Evolutionary conservation across 768 basidiomycete genomes (phyloP).

Genomic region (Clathrus columnatus): DNA sequence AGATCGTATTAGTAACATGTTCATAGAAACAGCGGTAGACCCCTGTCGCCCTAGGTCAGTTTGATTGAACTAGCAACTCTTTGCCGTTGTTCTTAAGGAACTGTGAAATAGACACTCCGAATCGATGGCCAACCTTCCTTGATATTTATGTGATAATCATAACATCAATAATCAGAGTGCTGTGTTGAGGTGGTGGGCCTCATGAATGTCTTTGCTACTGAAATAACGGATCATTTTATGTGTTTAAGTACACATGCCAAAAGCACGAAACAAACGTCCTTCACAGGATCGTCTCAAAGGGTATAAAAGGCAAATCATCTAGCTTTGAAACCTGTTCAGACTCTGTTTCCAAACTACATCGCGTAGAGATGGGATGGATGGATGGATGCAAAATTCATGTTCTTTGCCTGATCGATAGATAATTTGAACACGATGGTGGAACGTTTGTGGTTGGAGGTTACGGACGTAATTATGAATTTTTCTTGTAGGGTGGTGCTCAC

Average conservation of each 20-base stretch:
- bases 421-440: too few species aligned
- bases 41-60: not conserved
- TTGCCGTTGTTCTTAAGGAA: not conserved
- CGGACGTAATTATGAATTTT: too few species aligned
- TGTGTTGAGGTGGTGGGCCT: not conserved
- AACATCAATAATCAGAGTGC: not conserved
- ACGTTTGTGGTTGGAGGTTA: too few species aligned
- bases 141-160: not conserved
- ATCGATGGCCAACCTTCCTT: not conserved
- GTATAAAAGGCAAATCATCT: not conserved
- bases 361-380: not conserved
- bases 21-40: constrained; percentile 1
- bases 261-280: not conserved
- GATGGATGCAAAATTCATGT: constrained; percentile 3
- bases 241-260: not conserved
- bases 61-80: not conserved
- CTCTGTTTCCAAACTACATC: not conserved
- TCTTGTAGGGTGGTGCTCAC: too few species aligned
- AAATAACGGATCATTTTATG: not conserved
- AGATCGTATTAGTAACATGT: too few species aligned
- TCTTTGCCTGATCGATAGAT: too few species aligned
- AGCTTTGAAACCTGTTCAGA: not conserved
- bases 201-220: not conserved
- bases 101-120: not conserved
- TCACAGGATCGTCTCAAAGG: not conserved